These are phyloP conservation scores for Boletus mariae DNA, from an alignment of 1,284 basidiomycete genomes.

Conservation along the genomic window DNA sequence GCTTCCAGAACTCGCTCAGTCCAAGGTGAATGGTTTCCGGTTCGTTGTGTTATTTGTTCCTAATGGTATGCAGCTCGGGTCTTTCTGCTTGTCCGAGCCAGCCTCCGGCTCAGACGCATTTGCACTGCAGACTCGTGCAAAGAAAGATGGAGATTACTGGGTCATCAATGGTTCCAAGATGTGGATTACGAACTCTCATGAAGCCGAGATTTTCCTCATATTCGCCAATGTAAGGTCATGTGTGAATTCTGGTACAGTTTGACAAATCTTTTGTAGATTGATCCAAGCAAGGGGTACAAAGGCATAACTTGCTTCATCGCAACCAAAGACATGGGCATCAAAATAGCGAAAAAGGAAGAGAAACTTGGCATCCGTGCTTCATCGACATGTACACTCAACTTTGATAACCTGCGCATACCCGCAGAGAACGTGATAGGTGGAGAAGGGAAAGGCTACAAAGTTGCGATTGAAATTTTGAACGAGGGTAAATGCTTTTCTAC, in stretches of 20 bases:
- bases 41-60: neutral
- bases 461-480: conserved; percentile 97
- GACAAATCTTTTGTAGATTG: conserved; percentile 45
- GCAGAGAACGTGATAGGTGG: conserved; percentile 93
- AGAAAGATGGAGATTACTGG: conserved; percentile 81
- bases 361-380: conserved; percentile 97
- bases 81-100: conserved; percentile 94
- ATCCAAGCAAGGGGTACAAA: conserved; percentile 96
- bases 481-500: conserved; percentile 53
- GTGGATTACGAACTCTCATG: conserved; percentile 99
- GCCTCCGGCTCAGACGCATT: conserved; percentile 96
- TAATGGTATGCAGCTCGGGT: conserved; percentile 69
- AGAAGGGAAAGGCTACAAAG: conserved; percentile 94
- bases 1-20: conserved; percentile 79
- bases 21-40: conserved; percentile 51
- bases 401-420: conserved; percentile 93
- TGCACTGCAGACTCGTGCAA: conserved; percentile 90
- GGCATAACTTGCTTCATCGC: conserved; percentile 98
- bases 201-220: conserved; percentile 92
- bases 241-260: neutral
- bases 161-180: conserved; percentile 95
- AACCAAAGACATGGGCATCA: conserved; percentile 94
- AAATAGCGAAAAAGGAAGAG: conserved; percentile 98
- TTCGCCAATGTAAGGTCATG: conserved; percentile 77
- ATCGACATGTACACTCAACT: conserved; percentile 95